Base-by-base conservation (phyloP, 495 filamentous ascomycete genomes). In the Penicillium chermesinum region DNA sequence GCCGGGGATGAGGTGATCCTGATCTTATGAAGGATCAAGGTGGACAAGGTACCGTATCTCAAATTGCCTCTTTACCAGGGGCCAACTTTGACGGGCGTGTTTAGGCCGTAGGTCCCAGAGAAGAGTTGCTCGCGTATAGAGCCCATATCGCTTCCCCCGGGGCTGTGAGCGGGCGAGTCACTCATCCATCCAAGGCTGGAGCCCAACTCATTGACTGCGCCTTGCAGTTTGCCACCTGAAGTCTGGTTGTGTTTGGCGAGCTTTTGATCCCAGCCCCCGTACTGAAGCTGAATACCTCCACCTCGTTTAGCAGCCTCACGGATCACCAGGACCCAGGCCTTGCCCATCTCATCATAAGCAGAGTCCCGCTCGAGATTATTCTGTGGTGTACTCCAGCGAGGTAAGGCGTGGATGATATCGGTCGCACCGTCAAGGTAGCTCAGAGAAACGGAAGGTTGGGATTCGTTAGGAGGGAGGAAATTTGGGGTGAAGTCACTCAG, bases 281-380 rank as follows among this genome's bases (percentile, higher is more conserved):
- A 88, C 58, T 96, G 91, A 53, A 98, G 61, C 52, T 86, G 78
- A 57, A 97, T 93, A 15, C 93, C 93, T 33, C 88, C 94, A 5
- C 89, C 91, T 43, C 85, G 76, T 69, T 96, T 96, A 16, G 88
- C 82, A 8, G 91, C 90, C 63, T 97, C 93, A 27, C 82, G 84
- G 45, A 98, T 89, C 35, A 95, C 91, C 60, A 95, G 60, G 21
- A 89, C 82, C 93, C 93, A 98, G 8, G 93, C 94, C 55, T 84
- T 86, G 38, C 88, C 84, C 36, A 98, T 88, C 64, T 96, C 94
- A 55, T 98, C 91, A 62, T 97, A 97, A 12, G 91, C 89, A 52
- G 88, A 88, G 51, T 93, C 82, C 64, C 96, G 95, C 72, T 93
- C 87, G 53, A 93, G 77, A 47, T 90, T 91, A 64, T 97, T 85